These are phyloP conservation scores for Acorus gramineus DNA, from an alignment of 106 monocot species.

Conservation along the genomic window DNA sequence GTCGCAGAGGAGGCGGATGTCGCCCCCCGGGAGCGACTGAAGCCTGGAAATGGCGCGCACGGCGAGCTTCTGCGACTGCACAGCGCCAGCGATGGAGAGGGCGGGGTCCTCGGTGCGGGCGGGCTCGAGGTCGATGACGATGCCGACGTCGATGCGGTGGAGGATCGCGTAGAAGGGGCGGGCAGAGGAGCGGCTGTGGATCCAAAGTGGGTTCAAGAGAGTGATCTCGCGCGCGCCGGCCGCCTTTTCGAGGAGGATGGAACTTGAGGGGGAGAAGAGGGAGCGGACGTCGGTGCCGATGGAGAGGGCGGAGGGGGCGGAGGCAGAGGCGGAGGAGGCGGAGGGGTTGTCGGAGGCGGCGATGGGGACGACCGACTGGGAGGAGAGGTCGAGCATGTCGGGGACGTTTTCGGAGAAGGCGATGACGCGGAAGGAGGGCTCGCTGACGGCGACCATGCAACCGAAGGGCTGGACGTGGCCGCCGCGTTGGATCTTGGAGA, in stretches of 20 bases:
- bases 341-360: constrained; percentile 1
- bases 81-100: constrained; percentile 76
- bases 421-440: constrained; percentile 49
- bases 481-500: constrained; percentile 85
- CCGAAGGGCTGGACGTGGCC: constrained; percentile 92
- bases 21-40: constrained; percentile 80
- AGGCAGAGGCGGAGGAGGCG: constrained; percentile 27
- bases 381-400: constrained; percentile 63
- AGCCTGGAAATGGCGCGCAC: constrained; percentile 76
- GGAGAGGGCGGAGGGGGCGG: constrained; percentile 12
- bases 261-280: constrained; percentile 58
- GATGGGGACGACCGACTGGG: constrained; percentile 53
- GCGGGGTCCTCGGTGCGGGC: constrained; percentile 71
- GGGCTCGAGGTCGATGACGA: constrained; percentile 91
- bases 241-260: constrained; percentile 50
- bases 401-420: constrained; percentile 73
- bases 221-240: constrained; percentile 73
- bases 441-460: constrained; percentile 67
- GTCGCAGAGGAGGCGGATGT: constrained; percentile 68
- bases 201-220: constrained; percentile 73
- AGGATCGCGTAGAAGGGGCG: constrained; percentile 84
- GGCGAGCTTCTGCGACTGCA: constrained; percentile 94
- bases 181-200: constrained; percentile 61
- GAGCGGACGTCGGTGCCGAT: constrained; percentile 64
- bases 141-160: constrained; percentile 86